Evolutionary conservation across 257 asterid species (phyloP), one percentile per base, ranked within the genome.

Genomic region (Solanum appendiculatum): DNA sequence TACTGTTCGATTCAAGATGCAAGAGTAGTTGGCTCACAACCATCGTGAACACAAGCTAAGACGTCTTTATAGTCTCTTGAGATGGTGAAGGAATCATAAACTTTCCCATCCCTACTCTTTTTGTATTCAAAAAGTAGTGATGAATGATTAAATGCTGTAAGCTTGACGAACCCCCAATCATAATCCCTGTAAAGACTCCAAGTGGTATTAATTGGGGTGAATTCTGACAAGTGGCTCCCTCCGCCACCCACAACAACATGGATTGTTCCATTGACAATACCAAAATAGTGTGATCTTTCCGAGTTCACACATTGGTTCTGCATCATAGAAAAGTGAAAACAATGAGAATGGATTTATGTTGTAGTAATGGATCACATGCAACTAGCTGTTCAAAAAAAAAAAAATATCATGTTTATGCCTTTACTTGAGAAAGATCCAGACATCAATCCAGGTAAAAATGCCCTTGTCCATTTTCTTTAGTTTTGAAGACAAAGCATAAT

Each of bases 1-100:
- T 51, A n/a, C 58, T 16, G 33, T 25, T 74, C 23, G 21, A 12
- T 70, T 95, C 90, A 94, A 31, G 86, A 58, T 21, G 95, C 97
- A 56, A 90, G 84, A 44, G 96, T 94, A 72, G 96, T 91, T 56
- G 93, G 40, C 85, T 93, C 96, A 89, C 98, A 96, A 31, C 94
- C 92, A 91, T 93, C 98, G 82, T 89, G 95, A 42, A 94, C 97
- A 66, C 98, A 96, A 0, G 98, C 98, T 51, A 96, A 89, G 34
- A 94, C 98, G 87, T 96, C 98, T 88, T 88, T 92, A 58, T 96
- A 94, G 86, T 94, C 98, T 89, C 98, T 93, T 4, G 96, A 93
- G 51, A 96, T 88, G 54, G 98, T 93, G 92, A 96, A 96, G 16
- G 95, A 96, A 88, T 96, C 98, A 48, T 94, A 92, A 13, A 96